A percentile compares a stretch with the other conserved stretches of the same genome.
Conservation (phyloP, 2,329 filamentous ascomycete species). For the Coniochaeta hoffmannii region DNA sequence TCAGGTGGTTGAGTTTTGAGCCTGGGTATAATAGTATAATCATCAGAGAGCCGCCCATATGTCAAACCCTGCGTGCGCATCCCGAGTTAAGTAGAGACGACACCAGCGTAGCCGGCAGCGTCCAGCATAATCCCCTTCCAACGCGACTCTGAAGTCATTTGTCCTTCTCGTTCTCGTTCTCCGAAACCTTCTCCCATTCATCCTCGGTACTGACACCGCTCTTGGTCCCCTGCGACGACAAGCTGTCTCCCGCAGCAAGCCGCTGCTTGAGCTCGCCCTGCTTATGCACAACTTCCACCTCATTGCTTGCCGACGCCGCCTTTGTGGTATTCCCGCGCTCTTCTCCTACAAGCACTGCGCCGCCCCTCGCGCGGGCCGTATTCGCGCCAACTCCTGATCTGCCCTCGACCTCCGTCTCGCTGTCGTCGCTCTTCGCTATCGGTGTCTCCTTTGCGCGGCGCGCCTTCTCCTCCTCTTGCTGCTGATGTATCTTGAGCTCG, state of each 20-base stretch:
- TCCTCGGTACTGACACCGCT: conserved; percentile 75
- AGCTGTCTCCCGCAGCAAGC: conserved; percentile 22
- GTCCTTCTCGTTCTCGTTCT: conserved; percentile 55
- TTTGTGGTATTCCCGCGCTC: neutral
- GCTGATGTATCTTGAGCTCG: conserved; percentile 47
- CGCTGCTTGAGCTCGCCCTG: conserved; percentile 43
- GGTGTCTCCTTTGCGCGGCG: conserved; percentile 24
- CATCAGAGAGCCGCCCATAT: no score
- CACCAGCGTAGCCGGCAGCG: neutral
- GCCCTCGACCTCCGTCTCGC: conserved; percentile 44
- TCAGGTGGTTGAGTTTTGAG: no score
- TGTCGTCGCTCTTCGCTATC: conserved; percentile 31
- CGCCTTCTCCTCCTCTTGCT: conserved; percentile 33
- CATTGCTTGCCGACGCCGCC: conserved; percentile 27
- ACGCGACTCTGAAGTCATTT: no score
- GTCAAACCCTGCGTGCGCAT: no score
- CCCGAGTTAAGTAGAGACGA: no score
- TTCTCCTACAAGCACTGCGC: conserved; percentile 13
- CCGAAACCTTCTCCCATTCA: conserved; percentile 94
- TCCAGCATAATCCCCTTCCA: neutral
- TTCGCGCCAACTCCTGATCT: conserved; percentile 4
- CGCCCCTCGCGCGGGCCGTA: conserved; percentile 21
- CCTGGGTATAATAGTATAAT: no score
- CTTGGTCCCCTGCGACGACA: conserved; percentile 33
- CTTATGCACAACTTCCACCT: conserved; percentile 34